Evolutionary conservation across 2,329 filamentous ascomycete genomes (phyloP), one percentile per base, ranked within the genome.

Genomic region (Epichloe scottii): DNA sequence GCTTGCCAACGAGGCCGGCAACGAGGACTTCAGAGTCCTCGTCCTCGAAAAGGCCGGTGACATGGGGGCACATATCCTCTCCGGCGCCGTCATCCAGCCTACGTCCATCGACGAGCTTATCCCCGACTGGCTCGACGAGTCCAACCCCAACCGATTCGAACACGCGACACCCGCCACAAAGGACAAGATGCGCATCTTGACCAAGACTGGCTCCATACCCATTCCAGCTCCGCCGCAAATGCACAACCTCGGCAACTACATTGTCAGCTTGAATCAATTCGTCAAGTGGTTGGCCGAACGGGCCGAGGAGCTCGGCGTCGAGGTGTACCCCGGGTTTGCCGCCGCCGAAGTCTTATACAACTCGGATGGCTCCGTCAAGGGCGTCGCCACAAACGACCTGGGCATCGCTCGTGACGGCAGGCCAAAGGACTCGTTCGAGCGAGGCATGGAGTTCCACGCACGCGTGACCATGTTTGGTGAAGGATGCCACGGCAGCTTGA

Each of bases 381-480:
- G 93, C 57, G 91, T 98, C 40, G 93, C 93, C 17, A 98, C 93
- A 45, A 97, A 97, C 63, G 93, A 98, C 63, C 73, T 96, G 21
- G 93, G 93, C 39, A 79, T 98, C 53, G 83, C 78, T 10, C 79
- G 89, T 50, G 79, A 86, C 60, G 91, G 91, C 39, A 85, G 85
- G 66, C 81, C 90, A 37, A 96, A 95, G 72, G 86, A 93, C 51
- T 84, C 77, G 6, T 98, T 96, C 62, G 90, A 97, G 74, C 80
- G 93, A 54, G 93, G 93, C 54, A 98, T 98, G 93, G 93, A 95
- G 70, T 98, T 98, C 66, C 89, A 95, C 63, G 91, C 93, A 6
- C 78, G 86, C 52, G 84, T 93, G 47, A 98, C 93, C 38, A 76
- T 98, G 51, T 89, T 98, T 53, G 93, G 79, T 12, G 93, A 98